These are phyloP conservation scores for Apiotrichum laibachii DNA, from an alignment of 1,284 basidiomycete species.

Conservation along the genomic window DNA sequence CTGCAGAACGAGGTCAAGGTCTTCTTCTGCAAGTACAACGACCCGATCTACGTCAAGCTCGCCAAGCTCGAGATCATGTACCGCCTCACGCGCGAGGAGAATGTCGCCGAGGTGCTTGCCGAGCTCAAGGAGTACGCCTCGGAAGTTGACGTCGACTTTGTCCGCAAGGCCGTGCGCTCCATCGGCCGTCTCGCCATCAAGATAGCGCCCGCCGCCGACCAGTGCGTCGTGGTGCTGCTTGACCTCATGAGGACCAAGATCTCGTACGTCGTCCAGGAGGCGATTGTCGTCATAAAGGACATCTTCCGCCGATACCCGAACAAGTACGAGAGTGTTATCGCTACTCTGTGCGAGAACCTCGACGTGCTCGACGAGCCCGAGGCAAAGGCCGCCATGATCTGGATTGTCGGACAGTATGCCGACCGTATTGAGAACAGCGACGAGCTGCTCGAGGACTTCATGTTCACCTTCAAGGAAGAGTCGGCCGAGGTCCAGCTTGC, in stretches of 20 bases:
- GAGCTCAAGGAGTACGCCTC: conserved; percentile 98
- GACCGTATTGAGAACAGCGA: conserved; percentile 95
- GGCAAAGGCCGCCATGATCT: conserved; percentile 94
- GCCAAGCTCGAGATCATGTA: conserved; percentile 99
- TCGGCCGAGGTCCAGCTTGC: conserved; percentile 91
- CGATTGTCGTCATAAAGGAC: conserved; percentile 98
- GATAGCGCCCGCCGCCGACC: conserved; percentile 86
- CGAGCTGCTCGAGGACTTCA: conserved; percentile 84
- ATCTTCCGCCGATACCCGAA: conserved; percentile 98
- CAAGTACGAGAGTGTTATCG: conserved; percentile 95
- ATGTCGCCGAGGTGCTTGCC: conserved; percentile 88
- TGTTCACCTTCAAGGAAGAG: conserved; percentile 90
- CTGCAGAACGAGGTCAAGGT: conserved; percentile 95
- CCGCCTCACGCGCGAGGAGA: conserved; percentile 82
- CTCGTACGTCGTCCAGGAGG: conserved; percentile 97
- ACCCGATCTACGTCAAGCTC: conserved; percentile 95
- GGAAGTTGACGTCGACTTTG: conserved; percentile 98
- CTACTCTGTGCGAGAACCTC: conserved; percentile 87
- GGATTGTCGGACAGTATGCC: conserved; percentile 98
- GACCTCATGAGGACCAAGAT: conserved; percentile 89
- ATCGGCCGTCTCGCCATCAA: conserved; percentile 97
- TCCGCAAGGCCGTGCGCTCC: conserved; percentile 86
- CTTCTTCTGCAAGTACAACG: conserved; percentile 99
- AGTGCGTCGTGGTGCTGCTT: conserved; percentile 89
- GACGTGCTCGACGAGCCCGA: conserved; percentile 98